Evolutionary conservation across 768 basidiomycete genomes (phyloP).

Genomic region (Tricholoma saponaceum): DNA sequence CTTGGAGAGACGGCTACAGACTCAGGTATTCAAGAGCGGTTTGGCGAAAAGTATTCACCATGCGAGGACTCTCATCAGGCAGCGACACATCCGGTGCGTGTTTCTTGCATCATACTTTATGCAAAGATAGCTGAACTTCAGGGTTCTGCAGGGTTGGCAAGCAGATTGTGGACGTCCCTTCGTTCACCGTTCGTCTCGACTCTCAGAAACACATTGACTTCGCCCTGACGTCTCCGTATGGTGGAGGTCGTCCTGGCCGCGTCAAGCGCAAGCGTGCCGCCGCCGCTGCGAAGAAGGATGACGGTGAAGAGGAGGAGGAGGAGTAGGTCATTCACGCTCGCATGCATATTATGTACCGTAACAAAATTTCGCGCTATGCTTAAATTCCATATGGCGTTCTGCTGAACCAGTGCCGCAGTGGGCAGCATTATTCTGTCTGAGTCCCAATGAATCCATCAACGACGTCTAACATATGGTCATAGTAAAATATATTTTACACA

Average conservation of each 20-base stretch:
- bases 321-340: slow-evolving; percentile 44
- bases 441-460: too few species aligned
- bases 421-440: too few species aligned
- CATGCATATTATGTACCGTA: slow-evolving; percentile 14
- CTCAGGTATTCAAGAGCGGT: slow-evolving; percentile 99
- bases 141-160: slow-evolving; percentile 74
- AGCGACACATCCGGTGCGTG: slow-evolving; percentile 93
- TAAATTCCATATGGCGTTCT: slow-evolving; percentile 23
- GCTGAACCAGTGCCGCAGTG: too few species aligned
- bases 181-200: slow-evolving; percentile 98
- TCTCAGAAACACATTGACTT: slow-evolving; percentile 99
- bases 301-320: slow-evolving; percentile 86
- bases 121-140: slow-evolving; percentile 1
- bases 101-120: not conserved
- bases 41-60: slow-evolving; percentile 99
- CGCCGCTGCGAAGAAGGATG: slow-evolving; percentile 88
- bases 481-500: not conserved
- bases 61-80: slow-evolving; percentile 95
- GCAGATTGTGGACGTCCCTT: slow-evolving; percentile 98
- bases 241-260: slow-evolving; percentile 91
- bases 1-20: slow-evolving; percentile 98
- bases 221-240: slow-evolving; percentile 93
- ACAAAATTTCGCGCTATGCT: slow-evolving; percentile 11
- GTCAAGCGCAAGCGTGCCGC: slow-evolving; percentile 98
- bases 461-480: too few species aligned